These are phyloP conservation scores for Cucurbita argyrosperma DNA, from an alignment of 306 rosid genomes.

Conservation along the genomic window DNA sequence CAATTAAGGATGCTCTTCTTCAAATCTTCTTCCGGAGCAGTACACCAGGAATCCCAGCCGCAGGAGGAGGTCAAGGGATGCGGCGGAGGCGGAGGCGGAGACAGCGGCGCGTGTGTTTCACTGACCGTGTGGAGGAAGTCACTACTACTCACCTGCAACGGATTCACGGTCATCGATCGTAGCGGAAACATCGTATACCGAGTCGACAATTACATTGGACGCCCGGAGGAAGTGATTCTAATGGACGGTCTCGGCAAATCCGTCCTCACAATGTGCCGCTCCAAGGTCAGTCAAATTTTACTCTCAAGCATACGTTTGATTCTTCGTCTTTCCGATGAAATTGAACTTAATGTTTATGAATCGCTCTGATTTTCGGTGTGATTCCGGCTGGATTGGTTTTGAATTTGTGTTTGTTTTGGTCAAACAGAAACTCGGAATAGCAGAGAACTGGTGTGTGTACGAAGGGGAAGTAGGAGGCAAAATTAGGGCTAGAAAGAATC, in stretches of 20 bases:
- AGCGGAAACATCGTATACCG: constrained; percentile 58
- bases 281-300: constrained; percentile 27
- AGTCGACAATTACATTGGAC: constrained; percentile 55
- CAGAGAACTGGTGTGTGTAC: constrained; percentile 47
- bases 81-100: neutral
- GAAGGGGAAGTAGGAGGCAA: constrained; percentile 35
- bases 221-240: constrained; percentile 52
- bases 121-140: constrained; percentile 83
- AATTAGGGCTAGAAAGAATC: constrained; percentile 18
- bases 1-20: constrained; percentile 12
- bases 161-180: constrained; percentile 74
- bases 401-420: neutral
- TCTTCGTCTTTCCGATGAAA: neutral
- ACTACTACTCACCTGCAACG: constrained; percentile 49
- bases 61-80: constrained; percentile 9
- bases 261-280: constrained; percentile 52
- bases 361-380: neutral
- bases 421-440: constrained; percentile 18
- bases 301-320: neutral
- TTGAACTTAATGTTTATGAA: neutral
- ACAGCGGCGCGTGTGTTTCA: constrained; percentile 11
- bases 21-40: constrained; percentile 40
- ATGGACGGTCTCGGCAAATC: constrained; percentile 75
- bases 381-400: neutral
- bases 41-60: constrained; percentile 31